Base-by-base conservation (phyloP, 805 yeast genomes). In the Hanseniaspora mollemarum region DNA sequence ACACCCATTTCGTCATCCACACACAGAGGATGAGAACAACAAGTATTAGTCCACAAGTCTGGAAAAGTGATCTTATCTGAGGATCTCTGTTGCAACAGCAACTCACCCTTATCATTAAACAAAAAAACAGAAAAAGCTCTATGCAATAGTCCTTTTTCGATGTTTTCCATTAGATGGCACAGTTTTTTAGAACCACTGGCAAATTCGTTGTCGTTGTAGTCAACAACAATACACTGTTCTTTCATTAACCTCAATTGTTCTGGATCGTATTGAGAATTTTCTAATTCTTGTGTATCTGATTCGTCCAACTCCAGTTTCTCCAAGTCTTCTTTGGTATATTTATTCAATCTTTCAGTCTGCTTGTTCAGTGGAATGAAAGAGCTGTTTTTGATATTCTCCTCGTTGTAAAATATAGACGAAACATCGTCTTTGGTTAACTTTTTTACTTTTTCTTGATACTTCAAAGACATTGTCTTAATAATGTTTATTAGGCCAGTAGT, bases 11-110 rank as follows among this genome's bases (percentile, higher is more conserved):
- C 99, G 33, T 77, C 70, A 35, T 80, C 75, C 32, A 87, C 77
- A 50, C 95, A 87, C 49, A 92, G 72, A 9, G 99, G 99, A 65
- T 92, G 99, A 1, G 97, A 88, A 66, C 99, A 92, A 68, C 99
- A 92, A 1, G 99, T 92, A 66, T 92, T 92, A 24, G 99, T 92
- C 99, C 99, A 92, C 82, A 88, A 80, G 53, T 79, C 79, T 0
- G 97, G 94, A 67, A 92, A 92, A 1, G 99, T 92, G 69, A 92
- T 92, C 66, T 92, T 92, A 64, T 92, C 97, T 45, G 80, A 79
- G 0, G 99, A 97, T 59, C 99, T 79, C 69, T 90, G 96, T 69
- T 92, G 99, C 58, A 92, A 72, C 53, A 92, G 72, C 55, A 92
- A 73, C 66, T 83, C 74, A 53, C 80, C 79, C 41, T 84, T 77